Evolutionary conservation across 371 early-diverging fungal genomes (phyloP), one percentile per base, ranked within the genome.

Genomic region (Mortierella sp.): DNA sequence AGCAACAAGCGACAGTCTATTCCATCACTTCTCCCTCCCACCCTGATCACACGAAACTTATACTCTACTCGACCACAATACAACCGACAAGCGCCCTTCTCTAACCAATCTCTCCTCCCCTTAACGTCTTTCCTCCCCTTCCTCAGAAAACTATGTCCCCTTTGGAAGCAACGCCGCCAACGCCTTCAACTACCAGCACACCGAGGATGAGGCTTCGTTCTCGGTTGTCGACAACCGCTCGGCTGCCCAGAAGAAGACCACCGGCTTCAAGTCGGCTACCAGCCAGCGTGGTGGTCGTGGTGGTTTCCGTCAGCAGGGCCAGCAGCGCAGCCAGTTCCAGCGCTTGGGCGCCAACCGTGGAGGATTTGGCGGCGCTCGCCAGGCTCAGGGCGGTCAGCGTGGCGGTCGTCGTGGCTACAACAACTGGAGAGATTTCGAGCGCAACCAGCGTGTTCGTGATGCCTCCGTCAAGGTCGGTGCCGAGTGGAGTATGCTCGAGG

Each of bases 151-250:
- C 86, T 93, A 92, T 74, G 96, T 96, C 86, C 94, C 94, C 29
- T 97, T 96, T 85, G 98, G 97, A 75, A 91, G 94, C 85, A 93
- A 94, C 44, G 93, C 93, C 43, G 94, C 96, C 26, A 93, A 94
- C 66, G 92, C 96, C 6, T 99, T 99, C 85, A 93, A 93, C 66
- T 98, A 96, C 91, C 93, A 92, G 74, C 96, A 95, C 72, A 95
- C 91, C 48, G 96, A 96, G 77, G 99, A 99, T 77, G 98, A 98
- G 82, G 94, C 95, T 45, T 93, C 97, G 26, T 99, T 99, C 93
- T 96, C 97, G 43, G 94, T 98, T 63, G 98, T 99, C 34, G 98
- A 97, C 79, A 95, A 95, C 85, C 91, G 94, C 73, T 90, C 95
- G 7, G 83, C 92, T 45, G 90, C 89, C 61, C 89, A 90, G 71